These are phyloP conservation scores for Oryza glaberrima DNA, from an alignment of 176 grass and related monocot genomes.

Conservation along the genomic window DNA sequence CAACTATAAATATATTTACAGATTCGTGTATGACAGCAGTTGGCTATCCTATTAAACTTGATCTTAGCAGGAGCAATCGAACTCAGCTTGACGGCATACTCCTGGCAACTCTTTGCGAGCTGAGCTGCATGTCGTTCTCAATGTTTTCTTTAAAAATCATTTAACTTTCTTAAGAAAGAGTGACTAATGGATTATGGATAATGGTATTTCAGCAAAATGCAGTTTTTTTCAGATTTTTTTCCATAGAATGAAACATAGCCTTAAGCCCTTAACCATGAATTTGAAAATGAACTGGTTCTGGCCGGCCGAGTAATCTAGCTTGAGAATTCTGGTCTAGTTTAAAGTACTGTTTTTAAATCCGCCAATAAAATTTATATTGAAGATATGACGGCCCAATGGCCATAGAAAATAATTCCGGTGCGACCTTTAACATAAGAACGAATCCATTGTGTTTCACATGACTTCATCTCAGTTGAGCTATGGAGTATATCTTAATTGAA, in stretches of 20 bases:
- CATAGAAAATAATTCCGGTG: not conserved
- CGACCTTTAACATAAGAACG: not conserved
- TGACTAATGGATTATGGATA: not conserved
- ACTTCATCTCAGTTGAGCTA: not conserved
- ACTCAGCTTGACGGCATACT: no score
- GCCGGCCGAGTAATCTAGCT: not conserved
- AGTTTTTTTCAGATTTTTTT: not conserved
- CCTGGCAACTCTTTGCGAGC: no score
- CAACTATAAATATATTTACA: no score
- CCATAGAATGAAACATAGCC: not conserved
- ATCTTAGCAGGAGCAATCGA: no score
- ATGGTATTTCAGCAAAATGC: not conserved
- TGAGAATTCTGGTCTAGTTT: not conserved
- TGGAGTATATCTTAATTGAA: not conserved
- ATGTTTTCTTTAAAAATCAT: not conserved
- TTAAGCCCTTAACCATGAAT: not conserved
- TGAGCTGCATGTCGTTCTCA: no score
- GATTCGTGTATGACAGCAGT: no score
- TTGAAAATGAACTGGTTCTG: constrained; percentile 1
- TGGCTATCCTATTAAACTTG: no score
- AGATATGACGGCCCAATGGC: not conserved
- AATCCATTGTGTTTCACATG: not conserved
- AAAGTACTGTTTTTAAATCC: not conserved
- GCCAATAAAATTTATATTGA: no score
- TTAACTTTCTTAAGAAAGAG: not conserved